phyloP scores from a whole-genome alignment of 1,284 basidiomycete genomes.

The Cystobasidium slooffiae region DNA sequence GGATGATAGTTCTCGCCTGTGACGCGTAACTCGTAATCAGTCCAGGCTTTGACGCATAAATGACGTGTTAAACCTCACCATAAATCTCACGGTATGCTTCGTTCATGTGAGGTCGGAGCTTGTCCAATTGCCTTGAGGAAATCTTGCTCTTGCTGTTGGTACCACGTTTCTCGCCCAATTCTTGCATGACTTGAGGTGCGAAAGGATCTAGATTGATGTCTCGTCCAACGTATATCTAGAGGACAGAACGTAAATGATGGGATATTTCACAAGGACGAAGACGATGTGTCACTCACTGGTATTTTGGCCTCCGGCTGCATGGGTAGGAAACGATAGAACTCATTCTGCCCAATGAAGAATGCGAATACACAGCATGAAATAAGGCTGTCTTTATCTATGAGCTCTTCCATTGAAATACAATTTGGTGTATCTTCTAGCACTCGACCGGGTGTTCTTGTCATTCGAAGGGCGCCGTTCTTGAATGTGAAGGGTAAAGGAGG shows the following conservation, averaged over 20 bases:
- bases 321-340: constrained; percentile 37
- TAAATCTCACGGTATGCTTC: constrained; percentile 17
- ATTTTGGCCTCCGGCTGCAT: constrained; percentile 20
- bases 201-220: constrained; percentile 29
- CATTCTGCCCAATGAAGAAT: constrained; percentile 40
- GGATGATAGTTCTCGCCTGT: constrained; percentile 40
- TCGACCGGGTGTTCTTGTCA: constrained; percentile 45
- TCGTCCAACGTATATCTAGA: constrained; percentile 39
- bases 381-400: constrained; percentile 35
- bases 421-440: not conserved
- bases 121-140: constrained; percentile 24
- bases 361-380: constrained; percentile 13
- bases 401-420: constrained; percentile 29
- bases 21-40: not conserved
- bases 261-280: too few relatives aligned
- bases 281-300: constrained; percentile 1
- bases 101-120: constrained; percentile 24
- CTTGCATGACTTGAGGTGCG: constrained; percentile 1
- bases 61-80: not conserved
- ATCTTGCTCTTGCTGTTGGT: constrained; percentile 27
- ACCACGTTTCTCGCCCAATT: not conserved
- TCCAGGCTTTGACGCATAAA: not conserved
- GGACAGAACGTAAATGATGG: too few relatives aligned
- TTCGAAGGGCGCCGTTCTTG: constrained; percentile 36
- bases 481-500: constrained; percentile 26